Percentiles rank a stretch among this genome's conserved stretches.
Evolutionary conservation across 164 flowering plant species (phyloP).

Genomic region (Brasenia schreberi): DNA sequence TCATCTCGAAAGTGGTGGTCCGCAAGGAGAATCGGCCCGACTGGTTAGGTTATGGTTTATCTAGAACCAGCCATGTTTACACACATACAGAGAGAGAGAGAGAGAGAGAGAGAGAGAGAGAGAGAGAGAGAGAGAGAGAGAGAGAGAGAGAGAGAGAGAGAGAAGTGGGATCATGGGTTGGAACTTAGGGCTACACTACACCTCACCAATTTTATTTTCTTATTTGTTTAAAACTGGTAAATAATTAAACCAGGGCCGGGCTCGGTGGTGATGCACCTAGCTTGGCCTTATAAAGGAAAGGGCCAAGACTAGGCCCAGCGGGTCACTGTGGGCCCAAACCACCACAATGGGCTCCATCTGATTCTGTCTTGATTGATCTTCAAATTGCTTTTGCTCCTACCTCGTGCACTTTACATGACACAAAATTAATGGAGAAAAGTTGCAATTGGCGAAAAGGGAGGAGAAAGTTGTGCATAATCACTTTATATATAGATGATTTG

Average conservation of each 20-base stretch:
- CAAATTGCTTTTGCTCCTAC: background rate
- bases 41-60: too few relatives aligned
- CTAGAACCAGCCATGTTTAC: too few relatives aligned
- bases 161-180: background rate
- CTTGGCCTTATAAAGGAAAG: background rate
- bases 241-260: background rate
- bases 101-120: too few relatives aligned
- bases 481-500: too few relatives aligned
- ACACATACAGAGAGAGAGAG: too few relatives aligned
- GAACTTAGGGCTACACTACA: background rate
- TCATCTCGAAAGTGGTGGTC: too few relatives aligned
- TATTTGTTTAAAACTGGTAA: background rate
- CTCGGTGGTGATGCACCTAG: background rate
- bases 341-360: background rate
- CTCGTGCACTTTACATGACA: background rate
- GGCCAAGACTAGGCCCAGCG: background rate
- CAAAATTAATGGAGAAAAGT: too few relatives aligned
- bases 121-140: too few relatives aligned
- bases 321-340: background rate
- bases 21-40: too few relatives aligned
- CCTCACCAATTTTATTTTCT: background rate
- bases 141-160: too few relatives aligned
- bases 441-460: background rate
- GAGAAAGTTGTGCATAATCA: background rate
- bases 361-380: background rate